Percentiles rank a stretch among this genome's conserved stretches.
Conservation (phyloP, 306 rosid species). For the Quercus dentata region DNA sequence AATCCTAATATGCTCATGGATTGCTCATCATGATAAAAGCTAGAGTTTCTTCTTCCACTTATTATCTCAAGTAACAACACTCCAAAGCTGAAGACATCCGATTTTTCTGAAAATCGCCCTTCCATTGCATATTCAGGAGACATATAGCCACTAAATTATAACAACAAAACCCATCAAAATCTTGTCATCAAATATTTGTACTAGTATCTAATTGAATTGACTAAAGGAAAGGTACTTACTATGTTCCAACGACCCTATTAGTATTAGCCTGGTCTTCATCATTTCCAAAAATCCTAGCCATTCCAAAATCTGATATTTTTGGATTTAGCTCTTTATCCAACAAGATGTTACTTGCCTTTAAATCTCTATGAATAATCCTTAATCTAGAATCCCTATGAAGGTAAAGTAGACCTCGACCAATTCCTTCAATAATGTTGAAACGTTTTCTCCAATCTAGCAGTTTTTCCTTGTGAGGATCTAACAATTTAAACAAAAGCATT, state of each 20-base stretch:
- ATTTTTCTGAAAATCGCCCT: not conserved
- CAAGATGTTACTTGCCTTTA: conserved; percentile 20
- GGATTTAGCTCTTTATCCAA: conserved; percentile 11
- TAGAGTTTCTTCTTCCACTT: not conserved
- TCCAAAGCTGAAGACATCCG: conserved; percentile 6
- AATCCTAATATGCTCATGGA: conserved; percentile 4
- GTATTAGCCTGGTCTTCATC: conserved; percentile 12
- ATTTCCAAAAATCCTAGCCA: conserved; percentile 15
- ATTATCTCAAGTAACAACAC: conserved; percentile 7
- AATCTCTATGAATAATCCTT: conserved; percentile 17
- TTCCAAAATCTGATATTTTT: conserved; percentile 26
- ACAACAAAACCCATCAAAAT: not conserved
- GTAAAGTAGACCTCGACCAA: conserved; percentile 13
- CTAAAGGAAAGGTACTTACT: not conserved
- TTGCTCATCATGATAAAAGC: not conserved
- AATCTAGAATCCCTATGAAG: conserved; percentile 21
- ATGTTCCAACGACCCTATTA: conserved; percentile 27
- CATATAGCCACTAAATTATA: not conserved
- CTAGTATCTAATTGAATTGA: not conserved
- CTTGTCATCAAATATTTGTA: not conserved
- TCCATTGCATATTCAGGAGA: conserved; percentile 2
- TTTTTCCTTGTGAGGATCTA: conserved; percentile 22
- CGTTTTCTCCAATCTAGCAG: conserved; percentile 18
- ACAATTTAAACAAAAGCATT: not conserved
- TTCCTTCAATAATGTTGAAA: conserved; percentile 22